These are phyloP conservation scores for Trypanosoma vivax DNA, from an alignment of 208 protist genomes.

Conservation along the genomic window DNA sequence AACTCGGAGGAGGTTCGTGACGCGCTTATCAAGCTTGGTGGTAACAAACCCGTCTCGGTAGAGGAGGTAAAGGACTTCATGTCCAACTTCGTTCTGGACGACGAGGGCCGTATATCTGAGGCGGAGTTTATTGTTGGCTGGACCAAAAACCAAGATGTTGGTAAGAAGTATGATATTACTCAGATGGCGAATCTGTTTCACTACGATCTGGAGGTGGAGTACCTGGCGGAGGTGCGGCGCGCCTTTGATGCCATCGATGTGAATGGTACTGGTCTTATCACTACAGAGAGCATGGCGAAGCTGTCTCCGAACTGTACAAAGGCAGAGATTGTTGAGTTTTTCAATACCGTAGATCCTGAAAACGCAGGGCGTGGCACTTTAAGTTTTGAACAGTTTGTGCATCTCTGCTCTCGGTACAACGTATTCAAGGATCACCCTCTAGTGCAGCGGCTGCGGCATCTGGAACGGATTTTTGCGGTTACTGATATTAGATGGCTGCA, in stretches of 20 bases:
- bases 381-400: conserved; percentile 82
- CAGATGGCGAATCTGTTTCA: conserved; percentile 79
- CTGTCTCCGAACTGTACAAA: conserved; percentile 58
- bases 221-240: conserved; percentile 57
- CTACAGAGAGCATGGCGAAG: conserved; percentile 58
- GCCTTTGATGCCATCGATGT: conserved; percentile 81
- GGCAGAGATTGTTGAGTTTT: conserved; percentile 55
- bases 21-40: conserved; percentile 85
- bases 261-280: conserved; percentile 75
- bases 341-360: conserved; percentile 54
- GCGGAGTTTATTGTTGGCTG: conserved; percentile 83
- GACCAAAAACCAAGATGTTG: conserved; percentile 64
- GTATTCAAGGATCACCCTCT: conserved; percentile 79
- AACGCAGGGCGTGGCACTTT: conserved; percentile 27
- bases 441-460: conserved; percentile 56
- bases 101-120: conserved; percentile 74
- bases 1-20: conserved; percentile 77
- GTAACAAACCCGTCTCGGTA: conserved; percentile 42
- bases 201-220: conserved; percentile 80
- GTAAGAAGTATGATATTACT: conserved; percentile 71
- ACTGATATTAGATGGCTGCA: conserved; percentile 62
- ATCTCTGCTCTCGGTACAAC: conserved; percentile 68
- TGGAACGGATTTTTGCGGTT: conserved; percentile 70
- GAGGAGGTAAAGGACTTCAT: conserved; percentile 74
- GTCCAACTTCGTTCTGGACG: conserved; percentile 70